phyloP scores from a whole-genome alignment of 129 eudicot species.

The Lactuca sativa region DNA sequence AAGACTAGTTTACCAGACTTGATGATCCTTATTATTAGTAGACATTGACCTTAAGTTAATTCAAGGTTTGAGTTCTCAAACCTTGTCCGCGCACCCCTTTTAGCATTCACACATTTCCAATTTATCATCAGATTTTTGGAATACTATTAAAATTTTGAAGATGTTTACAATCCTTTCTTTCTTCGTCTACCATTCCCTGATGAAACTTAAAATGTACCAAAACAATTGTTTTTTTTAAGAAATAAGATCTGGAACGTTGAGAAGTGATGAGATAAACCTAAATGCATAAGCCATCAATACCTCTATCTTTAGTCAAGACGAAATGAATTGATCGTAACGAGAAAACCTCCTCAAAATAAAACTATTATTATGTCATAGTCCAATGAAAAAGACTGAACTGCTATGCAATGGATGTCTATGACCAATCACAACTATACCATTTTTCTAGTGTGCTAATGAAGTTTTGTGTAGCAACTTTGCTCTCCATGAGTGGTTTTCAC shows the following conservation, averaged over 20 bases:
- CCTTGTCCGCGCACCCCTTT: no score
- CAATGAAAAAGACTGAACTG: slow-evolving; percentile 10
- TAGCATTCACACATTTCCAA: neutral
- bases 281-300: neutral
- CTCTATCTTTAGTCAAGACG: neutral
- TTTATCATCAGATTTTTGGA: neutral
- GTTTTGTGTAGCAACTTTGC: no score
- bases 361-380: neutral
- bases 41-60: no score
- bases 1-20: no score
- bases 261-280: neutral
- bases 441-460: neutral
- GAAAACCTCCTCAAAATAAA: neutral
- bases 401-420: slow-evolving; percentile 18
- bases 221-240: neutral
- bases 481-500: no score
- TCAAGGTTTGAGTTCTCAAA: no score
- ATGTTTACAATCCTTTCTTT: slow-evolving; percentile 3
- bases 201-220: neutral
- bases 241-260: neutral
- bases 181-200: slow-evolving; percentile 1
- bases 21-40: no score
- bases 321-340: neutral
- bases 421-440: slow-evolving; percentile 20
- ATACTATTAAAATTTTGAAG: neutral